Evolutionary conservation across 805 yeast genomes (phyloP).

Genomic region (Komagataella populi): DNA sequence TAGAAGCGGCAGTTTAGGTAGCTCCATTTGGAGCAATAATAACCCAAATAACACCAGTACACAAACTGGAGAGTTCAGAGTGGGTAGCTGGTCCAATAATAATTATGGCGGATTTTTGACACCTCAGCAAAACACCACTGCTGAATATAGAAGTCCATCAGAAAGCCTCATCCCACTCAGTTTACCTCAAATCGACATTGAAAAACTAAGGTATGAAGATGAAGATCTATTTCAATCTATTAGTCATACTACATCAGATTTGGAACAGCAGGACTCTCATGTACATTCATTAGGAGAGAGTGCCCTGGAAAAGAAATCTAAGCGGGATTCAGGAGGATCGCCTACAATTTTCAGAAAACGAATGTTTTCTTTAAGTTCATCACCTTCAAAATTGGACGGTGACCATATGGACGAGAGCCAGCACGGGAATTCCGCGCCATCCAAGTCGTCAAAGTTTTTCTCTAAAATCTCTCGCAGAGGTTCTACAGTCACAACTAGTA

Average conservation of each 20-base stretch:
- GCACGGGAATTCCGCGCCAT: slow-evolving; percentile 1
- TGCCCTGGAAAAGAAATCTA: not conserved
- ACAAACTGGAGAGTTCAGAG: not conserved
- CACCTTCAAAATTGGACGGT: slow-evolving; percentile 15
- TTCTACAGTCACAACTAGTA: slow-evolving; percentile 7
- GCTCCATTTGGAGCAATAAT: slow-evolving; percentile 19
- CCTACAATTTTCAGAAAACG: slow-evolving; percentile 23
- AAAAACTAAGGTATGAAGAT: not conserved
- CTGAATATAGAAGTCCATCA: not conserved
- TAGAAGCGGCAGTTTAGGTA: slow-evolving; percentile 20
- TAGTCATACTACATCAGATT: not conserved
- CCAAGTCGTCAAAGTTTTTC: slow-evolving; percentile 18
- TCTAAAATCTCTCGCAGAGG: slow-evolving; percentile 13
- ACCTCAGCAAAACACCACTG: not conserved
- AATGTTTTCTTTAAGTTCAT: slow-evolving; percentile 22
- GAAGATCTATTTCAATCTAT: not conserved
- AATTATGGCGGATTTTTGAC: not conserved
- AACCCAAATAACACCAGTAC: not conserved
- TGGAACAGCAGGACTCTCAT: not conserved
- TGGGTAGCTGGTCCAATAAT: not conserved
- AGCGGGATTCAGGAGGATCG: slow-evolving; percentile 12
- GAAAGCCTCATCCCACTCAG: not conserved
- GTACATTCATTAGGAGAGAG: not conserved
- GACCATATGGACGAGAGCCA: not conserved
- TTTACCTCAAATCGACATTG: not conserved